These are phyloP conservation scores for Cercospora sp. DNA, from an alignment of 2,329 filamentous ascomycete genomes.

Conservation along the genomic window DNA sequence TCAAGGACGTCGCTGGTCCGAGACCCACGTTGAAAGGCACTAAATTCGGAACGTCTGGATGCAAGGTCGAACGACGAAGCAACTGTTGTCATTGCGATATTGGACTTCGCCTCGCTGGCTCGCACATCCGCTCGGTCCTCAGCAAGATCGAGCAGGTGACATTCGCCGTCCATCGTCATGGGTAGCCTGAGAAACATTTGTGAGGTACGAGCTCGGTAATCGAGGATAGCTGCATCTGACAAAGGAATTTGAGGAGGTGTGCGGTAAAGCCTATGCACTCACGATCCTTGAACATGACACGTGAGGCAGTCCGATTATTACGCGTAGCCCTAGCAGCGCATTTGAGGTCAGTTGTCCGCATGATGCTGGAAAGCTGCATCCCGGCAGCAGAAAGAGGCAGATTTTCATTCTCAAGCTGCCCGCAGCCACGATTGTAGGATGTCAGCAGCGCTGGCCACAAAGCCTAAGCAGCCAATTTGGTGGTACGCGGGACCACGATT, in stretches of 20 bases:
- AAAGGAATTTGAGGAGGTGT: neutral
- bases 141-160: neutral
- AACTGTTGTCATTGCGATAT: neutral
- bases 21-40: neutral
- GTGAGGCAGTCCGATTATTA: neutral
- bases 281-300: neutral
- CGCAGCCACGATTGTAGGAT: conserved; percentile 1
- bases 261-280: neutral
- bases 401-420: neutral
- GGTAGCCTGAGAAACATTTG: neutral
- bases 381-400: neutral
- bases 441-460: neutral
- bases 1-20: neutral
- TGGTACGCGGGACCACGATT: neutral
- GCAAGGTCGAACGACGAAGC: neutral
- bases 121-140: neutral
- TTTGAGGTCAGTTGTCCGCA: neutral
- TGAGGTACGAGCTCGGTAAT: conserved; percentile 1
- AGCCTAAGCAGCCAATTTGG: conserved; percentile 1
- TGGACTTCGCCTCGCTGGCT: neutral
- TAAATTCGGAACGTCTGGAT: neutral
- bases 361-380: neutral
- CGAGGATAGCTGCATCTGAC: conserved; percentile 2
- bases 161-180: neutral
- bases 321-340: neutral